Base-by-base conservation (phyloP, 345 rosid species). In the Pugionium cornutum region DNA sequence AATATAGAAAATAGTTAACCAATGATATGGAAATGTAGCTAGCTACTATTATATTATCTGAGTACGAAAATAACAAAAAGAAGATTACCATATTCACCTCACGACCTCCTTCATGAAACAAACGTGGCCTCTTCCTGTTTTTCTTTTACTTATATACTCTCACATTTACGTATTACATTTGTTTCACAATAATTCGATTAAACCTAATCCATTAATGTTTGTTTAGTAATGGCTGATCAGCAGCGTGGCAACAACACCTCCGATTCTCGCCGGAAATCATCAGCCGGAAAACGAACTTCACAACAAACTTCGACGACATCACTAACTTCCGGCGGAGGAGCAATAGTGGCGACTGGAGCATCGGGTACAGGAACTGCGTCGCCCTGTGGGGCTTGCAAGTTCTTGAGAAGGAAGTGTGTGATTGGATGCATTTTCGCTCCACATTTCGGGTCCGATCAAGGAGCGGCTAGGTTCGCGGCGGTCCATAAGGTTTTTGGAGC, bases 401-500 rank as follows among this genome's bases (percentile, higher is more conserved):
- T 92, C 83, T 76, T 92, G 74, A 84, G 98, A 80, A 83, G 98
- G 77, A 92, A 88, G 72, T 92, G 98, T 72, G 70, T 83, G n/a
- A 82, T 62, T 53, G 97, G 98, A 41, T 92, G 98, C 82, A 89
- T 92, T 4, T 92, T 92, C 18, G 97, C 97, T 44, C 98, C 98
- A 29, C 81, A 92, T 75, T 92, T 92, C 5, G 84, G 94, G 10
- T 77, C 97, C 0, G 98, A 92, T 77, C 98, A 92, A 67, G 98
- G 97, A 0, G 92, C 97, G 0, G 98, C 98, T 44, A 77, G 87
- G 83, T 92, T 92, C 40, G 98, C 97, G 0, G 98, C 97, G 0
- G 98, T 92, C 6, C 98, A 92, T 78, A 92, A 89, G 79, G 92
- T 92, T 2, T 92, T 92, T 37, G 98, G 98, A 26, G 98, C 98